Evolutionary conservation across 345 rosid species (phyloP).

Genomic region (Lepidium aucheri): DNA sequence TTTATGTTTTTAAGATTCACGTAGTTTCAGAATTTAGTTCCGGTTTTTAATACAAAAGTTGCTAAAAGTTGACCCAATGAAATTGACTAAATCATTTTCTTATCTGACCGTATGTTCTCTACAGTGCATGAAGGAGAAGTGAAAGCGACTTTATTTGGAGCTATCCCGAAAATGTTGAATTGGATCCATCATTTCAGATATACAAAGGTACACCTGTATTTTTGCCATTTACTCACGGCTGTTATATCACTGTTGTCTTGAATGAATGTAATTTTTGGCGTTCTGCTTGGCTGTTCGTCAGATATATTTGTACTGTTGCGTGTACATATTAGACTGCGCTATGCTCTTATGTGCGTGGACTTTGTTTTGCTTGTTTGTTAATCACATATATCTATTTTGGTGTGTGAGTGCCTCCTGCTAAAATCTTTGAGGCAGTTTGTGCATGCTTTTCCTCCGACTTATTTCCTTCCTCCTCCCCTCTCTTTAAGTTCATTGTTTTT

Average conservation of each 20-base stretch:
- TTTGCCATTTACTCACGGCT: constrained; percentile 4
- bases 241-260: neutral
- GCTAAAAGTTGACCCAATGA: neutral
- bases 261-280: neutral
- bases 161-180: constrained; percentile 65
- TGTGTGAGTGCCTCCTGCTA: neutral
- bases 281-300: neutral
- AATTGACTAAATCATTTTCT: constrained; percentile 9
- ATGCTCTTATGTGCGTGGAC: neutral
- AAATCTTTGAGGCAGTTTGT: constrained; percentile 5
- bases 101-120: constrained; percentile 20
- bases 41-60: neutral
- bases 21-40: neutral
- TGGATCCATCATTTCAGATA: constrained; percentile 62
- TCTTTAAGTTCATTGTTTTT: neutral
- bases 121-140: constrained; percentile 76
- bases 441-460: neutral
- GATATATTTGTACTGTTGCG: neutral
- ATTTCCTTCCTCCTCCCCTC: neutral
- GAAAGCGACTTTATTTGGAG: constrained; percentile 48
- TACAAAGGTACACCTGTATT: constrained; percentile 48
- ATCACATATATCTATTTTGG: neutral
- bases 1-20: neutral
- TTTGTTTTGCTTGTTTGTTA: constrained; percentile 8
- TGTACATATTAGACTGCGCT: neutral